phyloP scores from a whole-genome alignment of 208 protist species.

The Crithidia sp. region DNA sequence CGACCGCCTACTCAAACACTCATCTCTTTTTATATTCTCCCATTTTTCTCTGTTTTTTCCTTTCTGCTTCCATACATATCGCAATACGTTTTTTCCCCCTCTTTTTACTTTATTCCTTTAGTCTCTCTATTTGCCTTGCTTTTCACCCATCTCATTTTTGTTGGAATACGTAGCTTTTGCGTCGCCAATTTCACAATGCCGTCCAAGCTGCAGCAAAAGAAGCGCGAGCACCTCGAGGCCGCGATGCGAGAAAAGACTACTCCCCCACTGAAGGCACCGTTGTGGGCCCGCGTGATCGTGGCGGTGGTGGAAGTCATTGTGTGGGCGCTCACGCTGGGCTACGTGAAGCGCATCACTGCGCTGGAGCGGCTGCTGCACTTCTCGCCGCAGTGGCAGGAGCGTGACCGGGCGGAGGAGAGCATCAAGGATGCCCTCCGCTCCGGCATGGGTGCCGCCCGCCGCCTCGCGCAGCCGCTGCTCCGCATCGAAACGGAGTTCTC shows the following conservation, averaged over 20 bases:
- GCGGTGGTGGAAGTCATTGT: constrained; percentile 26
- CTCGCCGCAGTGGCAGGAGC: constrained; percentile 31
- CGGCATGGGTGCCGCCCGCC: constrained; percentile 31
- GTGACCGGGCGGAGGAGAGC: constrained; percentile 29
- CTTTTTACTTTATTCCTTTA: not conserved
- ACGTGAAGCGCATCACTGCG: constrained; percentile 25
- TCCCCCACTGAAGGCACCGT: not conserved
- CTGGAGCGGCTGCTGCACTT: constrained; percentile 22
- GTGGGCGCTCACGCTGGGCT: constrained; percentile 40
- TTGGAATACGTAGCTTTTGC: not conserved
- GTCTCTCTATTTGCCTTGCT: not conserved
- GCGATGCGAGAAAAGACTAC: not conserved
- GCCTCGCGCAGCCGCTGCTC: constrained; percentile 41
- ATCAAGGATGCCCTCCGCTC: constrained; percentile 28
- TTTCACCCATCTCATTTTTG: not conserved
- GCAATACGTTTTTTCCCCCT: not conserved
- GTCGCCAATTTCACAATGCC: not conserved
- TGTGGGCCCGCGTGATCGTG: constrained; percentile 24
- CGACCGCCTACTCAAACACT: too few species aligned
- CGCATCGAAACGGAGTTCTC: constrained; percentile 55
- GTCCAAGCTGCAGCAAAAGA: constrained; percentile 4
- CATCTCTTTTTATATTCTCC: too few species aligned
- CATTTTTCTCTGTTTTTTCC: constrained; percentile 1
- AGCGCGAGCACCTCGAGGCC: not conserved
- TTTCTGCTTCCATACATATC: not conserved